Evolutionary conservation across 495 filamentous ascomycete species (phyloP).

Genomic region (Penicillium coffeae): DNA sequence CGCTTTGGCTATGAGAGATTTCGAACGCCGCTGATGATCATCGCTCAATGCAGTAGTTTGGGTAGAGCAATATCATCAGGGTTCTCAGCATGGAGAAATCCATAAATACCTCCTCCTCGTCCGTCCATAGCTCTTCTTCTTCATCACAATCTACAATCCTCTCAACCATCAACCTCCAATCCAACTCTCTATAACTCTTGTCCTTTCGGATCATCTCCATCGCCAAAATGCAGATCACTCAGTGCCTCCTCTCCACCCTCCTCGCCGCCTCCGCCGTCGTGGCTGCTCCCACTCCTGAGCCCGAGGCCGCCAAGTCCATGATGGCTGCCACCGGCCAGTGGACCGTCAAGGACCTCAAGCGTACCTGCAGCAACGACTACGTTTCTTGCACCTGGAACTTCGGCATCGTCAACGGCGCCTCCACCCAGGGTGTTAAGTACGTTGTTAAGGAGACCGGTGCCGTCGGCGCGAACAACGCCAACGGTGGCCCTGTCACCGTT

Average conservation of each 20-base stretch:
- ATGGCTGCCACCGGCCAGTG: slow-evolving; percentile 39
- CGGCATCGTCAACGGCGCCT: slow-evolving; percentile 37
- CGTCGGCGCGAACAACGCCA: slow-evolving; percentile 23
- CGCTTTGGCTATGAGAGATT: not conserved
- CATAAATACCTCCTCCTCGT: slow-evolving; percentile 1
- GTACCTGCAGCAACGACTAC: slow-evolving; percentile 44
- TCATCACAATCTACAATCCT: not conserved
- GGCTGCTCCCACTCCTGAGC: slow-evolving; percentile 27
- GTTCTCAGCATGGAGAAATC: not conserved
- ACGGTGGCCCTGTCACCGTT: slow-evolving; percentile 38
- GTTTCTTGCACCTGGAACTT: slow-evolving; percentile 47
- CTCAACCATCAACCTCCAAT: not conserved
- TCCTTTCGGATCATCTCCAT: slow-evolving; percentile 1
- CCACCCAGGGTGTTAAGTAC: slow-evolving; percentile 27
- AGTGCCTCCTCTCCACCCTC: slow-evolving; percentile 33
- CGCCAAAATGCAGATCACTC: slow-evolving; percentile 47
- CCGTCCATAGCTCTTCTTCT: not conserved
- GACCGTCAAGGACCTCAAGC: slow-evolving; percentile 46
- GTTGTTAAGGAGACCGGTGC: slow-evolving; percentile 39
- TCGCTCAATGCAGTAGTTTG: not conserved
- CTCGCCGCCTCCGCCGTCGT: slow-evolving; percentile 35
- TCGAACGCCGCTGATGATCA: not conserved
- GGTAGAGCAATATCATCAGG: not conserved
- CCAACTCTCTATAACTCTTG: not conserved
- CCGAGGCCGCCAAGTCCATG: slow-evolving; percentile 27